phyloP scores from a whole-genome alignment of 2,329 filamentous ascomycete species.

The Aurifilum marmelostoma region DNA sequence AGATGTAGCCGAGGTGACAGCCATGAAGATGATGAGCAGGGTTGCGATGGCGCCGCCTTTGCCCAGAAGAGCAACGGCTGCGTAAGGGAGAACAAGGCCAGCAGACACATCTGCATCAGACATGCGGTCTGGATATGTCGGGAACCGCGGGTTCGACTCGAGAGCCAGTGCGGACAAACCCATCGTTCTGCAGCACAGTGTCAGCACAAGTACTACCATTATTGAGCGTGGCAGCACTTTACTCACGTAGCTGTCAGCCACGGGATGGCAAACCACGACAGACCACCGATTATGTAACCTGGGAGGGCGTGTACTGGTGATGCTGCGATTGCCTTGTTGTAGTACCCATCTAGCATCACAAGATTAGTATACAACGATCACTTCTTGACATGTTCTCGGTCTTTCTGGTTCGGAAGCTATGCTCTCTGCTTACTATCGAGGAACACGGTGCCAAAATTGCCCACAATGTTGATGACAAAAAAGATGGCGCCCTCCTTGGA shows the following conservation, averaged over 20 bases:
- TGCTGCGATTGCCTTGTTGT: slow-evolving; percentile 91
- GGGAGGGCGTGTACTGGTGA: slow-evolving; percentile 83
- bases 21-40: slow-evolving; percentile 84
- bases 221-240: neutral
- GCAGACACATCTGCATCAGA: slow-evolving; percentile 74
- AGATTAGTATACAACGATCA: slow-evolving; percentile 54
- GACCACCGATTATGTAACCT: slow-evolving; percentile 83
- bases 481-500: slow-evolving; percentile 82
- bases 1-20: slow-evolving; percentile 82
- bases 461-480: slow-evolving; percentile 85
- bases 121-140: slow-evolving; percentile 75
- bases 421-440: slow-evolving; percentile 47
- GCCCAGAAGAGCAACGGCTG: slow-evolving; percentile 80
- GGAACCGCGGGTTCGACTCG: slow-evolving; percentile 72
- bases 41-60: slow-evolving; percentile 79
- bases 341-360: slow-evolving; percentile 70
- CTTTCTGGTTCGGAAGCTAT: no score
- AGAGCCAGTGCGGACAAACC: slow-evolving; percentile 80
- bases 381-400: neutral
- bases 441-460: slow-evolving; percentile 85
- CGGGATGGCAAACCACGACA: slow-evolving; percentile 91
- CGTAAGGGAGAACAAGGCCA: slow-evolving; percentile 83
- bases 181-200: slow-evolving; percentile 59
- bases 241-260: slow-evolving; percentile 75
- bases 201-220: neutral